Conservation (phyloP, 1,284 basidiomycete genomes). For the Sphaerobolus stellatus region DNA sequence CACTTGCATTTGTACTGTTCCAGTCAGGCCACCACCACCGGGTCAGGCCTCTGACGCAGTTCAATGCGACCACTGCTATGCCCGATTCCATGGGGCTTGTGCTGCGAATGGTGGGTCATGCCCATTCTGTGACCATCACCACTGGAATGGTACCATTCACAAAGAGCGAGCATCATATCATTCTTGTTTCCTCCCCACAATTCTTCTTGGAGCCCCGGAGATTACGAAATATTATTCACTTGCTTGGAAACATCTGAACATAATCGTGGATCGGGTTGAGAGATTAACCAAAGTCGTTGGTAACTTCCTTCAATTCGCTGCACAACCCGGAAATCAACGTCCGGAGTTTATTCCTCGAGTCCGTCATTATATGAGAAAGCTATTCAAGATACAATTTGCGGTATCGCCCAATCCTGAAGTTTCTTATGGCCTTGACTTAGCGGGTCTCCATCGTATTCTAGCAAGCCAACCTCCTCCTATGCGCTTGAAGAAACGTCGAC, state of each 20-base stretch:
- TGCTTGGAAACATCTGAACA: slow-evolving; percentile 72
- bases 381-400: slow-evolving; percentile 80
- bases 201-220: slow-evolving; percentile 67
- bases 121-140: slow-evolving; percentile 83
- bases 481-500: slow-evolving; percentile 58
- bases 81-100: slow-evolving; percentile 78
- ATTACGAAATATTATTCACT: slow-evolving; percentile 73
- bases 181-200: slow-evolving; percentile 70
- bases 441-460: slow-evolving; percentile 73
- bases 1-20: slow-evolving; percentile 74
- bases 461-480: slow-evolving; percentile 59
- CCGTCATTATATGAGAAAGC: slow-evolving; percentile 81
- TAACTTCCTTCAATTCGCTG: slow-evolving; percentile 71
- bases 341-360: slow-evolving; percentile 74
- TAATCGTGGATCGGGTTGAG: slow-evolving; percentile 73
- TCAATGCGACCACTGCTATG: slow-evolving; percentile 82
- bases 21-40: slow-evolving; percentile 71
- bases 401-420: slow-evolving; percentile 74
- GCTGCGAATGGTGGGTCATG: slow-evolving; percentile 84
- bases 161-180: slow-evolving; percentile 74
- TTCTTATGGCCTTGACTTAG: slow-evolving; percentile 76
- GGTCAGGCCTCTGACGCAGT: slow-evolving; percentile 77
- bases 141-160: slow-evolving; percentile 80
- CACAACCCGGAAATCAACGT: slow-evolving; percentile 64
- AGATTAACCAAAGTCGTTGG: slow-evolving; percentile 69